Base-by-base conservation (phyloP, 805 yeast genomes). In the Wickerhamomyces rabaulensis region DNA sequence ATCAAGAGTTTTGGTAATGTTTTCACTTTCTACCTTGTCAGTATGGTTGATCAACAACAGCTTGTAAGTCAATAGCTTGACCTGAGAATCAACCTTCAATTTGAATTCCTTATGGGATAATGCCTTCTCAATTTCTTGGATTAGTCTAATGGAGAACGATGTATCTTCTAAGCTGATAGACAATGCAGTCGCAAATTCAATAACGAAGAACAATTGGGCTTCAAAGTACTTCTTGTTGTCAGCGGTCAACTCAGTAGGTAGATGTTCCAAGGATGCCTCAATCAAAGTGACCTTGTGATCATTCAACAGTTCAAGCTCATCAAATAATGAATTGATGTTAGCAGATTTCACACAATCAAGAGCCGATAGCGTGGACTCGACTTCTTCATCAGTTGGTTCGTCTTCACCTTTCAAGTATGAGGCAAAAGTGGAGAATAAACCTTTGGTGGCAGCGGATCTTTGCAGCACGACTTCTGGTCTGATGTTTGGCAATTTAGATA, bases 351-450 rank as follows among this genome's bases (percentile, higher is more conserved):
- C 74, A 61, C 97, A 92, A 54, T 91, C 96, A 39, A 84, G 68
- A 0, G 97, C 86, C 6, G 89, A 82, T 13, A 85, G 64, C 0
- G 98, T 87, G 6, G 87, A 78, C 52, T 90, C 96, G 42, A 94
- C 84, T 55, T 92, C 97, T 58, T 88, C 96, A 47, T 87, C 95
- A 2, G 95, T 79, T 12, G 99, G 99, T 63, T 92, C 98, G 45
- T 88, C 95, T 57, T 90, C 97, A 17, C 97, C 94, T 52, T 94
- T 87, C 65, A 94, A 76, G 58, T 90, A 92, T 0, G 96, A 88
- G 1, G 97, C 90, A 56, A 94, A 83, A 0, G 98, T 87, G 0
- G 96, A 87, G 46, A 94, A 78, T n/a, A 94, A 61, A 2, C 98
- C 95, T 56, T 81, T 86, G 33, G 80, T 76, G 1, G 84, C 82